phyloP scores from a whole-genome alignment of 495 filamentous ascomycete species.

The Achaetomiella virescens region DNA sequence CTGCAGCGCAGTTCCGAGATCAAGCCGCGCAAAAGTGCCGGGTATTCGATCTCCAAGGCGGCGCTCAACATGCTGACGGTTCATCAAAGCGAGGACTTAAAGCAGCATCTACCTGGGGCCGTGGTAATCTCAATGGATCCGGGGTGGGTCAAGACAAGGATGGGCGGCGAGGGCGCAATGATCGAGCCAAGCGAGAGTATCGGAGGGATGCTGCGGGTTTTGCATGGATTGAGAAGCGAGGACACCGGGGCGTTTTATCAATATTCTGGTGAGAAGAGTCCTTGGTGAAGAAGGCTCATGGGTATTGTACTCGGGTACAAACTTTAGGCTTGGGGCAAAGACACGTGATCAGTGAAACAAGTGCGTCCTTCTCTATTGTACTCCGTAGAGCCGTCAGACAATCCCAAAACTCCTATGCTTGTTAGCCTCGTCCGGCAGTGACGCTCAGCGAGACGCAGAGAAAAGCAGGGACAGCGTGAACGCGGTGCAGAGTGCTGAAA shows the following conservation, averaged over 20 bases:
- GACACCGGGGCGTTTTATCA: constrained; percentile 34
- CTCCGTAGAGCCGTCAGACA: too few relatives aligned
- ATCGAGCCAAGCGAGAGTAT: constrained; percentile 43
- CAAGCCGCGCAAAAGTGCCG: constrained; percentile 20
- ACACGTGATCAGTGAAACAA: too few relatives aligned
- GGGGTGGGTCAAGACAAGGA: constrained; percentile 59
- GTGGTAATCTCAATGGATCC: constrained; percentile 50
- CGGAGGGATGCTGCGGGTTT: constrained; percentile 26
- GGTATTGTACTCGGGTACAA: too few relatives aligned
- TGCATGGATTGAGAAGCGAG: constrained; percentile 29
- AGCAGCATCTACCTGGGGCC: constrained; percentile 31
- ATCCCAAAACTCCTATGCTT: too few relatives aligned
- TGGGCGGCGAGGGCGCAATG: constrained; percentile 49
- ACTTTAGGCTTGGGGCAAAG: too few relatives aligned
- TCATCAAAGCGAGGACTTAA: constrained; percentile 36
- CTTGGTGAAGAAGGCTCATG: constrained; percentile 25
- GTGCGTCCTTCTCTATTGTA: too few relatives aligned
- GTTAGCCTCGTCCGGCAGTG: too few relatives aligned
- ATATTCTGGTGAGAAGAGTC: constrained; percentile 17
- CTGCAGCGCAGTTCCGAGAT: constrained; percentile 8
- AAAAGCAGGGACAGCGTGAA: background rate
- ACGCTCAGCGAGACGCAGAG: background rate
- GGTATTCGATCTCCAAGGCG: constrained; percentile 40
- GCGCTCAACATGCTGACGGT: constrained; percentile 38
- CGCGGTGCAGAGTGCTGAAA: constrained; percentile 1